A percentile compares a stretch with the other conserved stretches of the same genome.
phyloP scores from a whole-genome alignment of 2,329 filamentous ascomycete genomes.

The Fusarium tjaetaba region DNA sequence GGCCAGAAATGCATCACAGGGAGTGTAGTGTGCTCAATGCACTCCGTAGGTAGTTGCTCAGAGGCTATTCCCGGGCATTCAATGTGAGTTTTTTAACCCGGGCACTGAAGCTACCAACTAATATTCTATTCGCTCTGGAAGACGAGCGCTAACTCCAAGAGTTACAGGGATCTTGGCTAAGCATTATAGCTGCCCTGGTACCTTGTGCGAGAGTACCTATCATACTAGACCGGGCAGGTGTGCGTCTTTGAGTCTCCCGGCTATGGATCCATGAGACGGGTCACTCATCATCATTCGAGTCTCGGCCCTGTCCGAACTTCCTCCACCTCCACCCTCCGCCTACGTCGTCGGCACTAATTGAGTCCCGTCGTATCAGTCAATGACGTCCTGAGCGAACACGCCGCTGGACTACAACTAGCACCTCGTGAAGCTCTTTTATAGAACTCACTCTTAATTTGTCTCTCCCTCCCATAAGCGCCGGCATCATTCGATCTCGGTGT shows the following conservation, averaged over 20 bases:
- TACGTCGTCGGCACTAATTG: conserved; percentile 28
- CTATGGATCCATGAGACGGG: neutral
- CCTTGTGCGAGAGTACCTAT: neutral
- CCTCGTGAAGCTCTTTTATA: conserved; percentile 14
- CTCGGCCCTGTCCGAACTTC: conserved; percentile 25
- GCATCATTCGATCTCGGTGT: neutral
- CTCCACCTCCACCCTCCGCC: conserved; percentile 34
- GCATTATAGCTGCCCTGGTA: neutral
- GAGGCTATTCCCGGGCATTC: neutral
- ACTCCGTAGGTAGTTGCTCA: neutral
- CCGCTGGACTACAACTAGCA: conserved; percentile 18
- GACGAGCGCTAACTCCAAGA: neutral
- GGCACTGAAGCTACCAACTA: neutral
- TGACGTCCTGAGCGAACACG: conserved; percentile 41
- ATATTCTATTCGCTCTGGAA: neutral
- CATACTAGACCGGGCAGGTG: neutral
- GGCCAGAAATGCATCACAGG: neutral
- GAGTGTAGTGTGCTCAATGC: neutral
- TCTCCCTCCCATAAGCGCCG: neutral
- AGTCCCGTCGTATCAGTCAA: conserved; percentile 37
- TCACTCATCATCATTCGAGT: conserved; percentile 28
- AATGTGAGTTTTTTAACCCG: neutral
- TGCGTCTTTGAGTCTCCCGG: neutral
- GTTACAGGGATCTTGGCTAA: neutral
- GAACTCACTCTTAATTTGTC: conserved; percentile 4